These are phyloP conservation scores for Micromonas pusilla DNA, from an alignment of 139 green algal species.

Conservation along the genomic window DNA sequence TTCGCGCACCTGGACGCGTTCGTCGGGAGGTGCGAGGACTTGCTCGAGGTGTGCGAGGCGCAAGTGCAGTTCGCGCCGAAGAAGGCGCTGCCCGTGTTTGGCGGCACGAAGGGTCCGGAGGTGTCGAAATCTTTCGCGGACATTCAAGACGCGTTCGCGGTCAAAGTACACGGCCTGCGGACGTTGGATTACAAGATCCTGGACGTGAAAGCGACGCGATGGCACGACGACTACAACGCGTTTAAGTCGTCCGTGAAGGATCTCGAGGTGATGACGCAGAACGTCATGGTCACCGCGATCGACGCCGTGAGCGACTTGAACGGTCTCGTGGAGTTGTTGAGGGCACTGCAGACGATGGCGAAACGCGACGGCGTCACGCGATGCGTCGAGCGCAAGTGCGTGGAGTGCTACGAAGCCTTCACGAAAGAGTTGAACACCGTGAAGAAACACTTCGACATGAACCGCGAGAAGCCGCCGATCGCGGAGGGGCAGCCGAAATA, in stretches of 20 bases:
- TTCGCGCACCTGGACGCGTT: conserved; percentile 87
- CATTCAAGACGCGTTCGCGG: conserved; percentile 66
- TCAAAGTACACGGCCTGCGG: conserved; percentile 48
- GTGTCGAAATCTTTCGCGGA: conserved; percentile 66
- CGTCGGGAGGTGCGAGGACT: conserved; percentile 75
- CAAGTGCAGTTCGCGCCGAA: conserved; percentile 75
- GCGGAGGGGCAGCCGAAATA: conserved; percentile 58
- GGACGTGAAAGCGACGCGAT: conserved; percentile 70
- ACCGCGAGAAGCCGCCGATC: conserved; percentile 50
- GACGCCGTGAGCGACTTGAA: conserved; percentile 27
- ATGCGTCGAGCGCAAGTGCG: conserved; percentile 65
- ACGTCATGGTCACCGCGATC: conserved; percentile 51
- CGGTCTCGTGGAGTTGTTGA: conserved; percentile 30
- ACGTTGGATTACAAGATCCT: conserved; percentile 66
- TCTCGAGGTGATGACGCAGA: conserved; percentile 49
- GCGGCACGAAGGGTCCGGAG: conserved; percentile 65
- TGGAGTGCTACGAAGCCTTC: conserved; percentile 57
- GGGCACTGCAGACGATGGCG: conserved; percentile 52
- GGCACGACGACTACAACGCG: conserved; percentile 81
- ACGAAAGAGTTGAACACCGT: conserved; percentile 67
- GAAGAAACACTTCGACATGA: conserved; percentile 64
- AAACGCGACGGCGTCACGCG: conserved; percentile 54
- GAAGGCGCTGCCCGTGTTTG: conserved; percentile 60
- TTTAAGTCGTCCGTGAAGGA: conserved; percentile 81
- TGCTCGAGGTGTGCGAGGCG: conserved; percentile 80